Conservation (phyloP, 768 basidiomycete genomes). For the Pholiota microspora region DNA sequence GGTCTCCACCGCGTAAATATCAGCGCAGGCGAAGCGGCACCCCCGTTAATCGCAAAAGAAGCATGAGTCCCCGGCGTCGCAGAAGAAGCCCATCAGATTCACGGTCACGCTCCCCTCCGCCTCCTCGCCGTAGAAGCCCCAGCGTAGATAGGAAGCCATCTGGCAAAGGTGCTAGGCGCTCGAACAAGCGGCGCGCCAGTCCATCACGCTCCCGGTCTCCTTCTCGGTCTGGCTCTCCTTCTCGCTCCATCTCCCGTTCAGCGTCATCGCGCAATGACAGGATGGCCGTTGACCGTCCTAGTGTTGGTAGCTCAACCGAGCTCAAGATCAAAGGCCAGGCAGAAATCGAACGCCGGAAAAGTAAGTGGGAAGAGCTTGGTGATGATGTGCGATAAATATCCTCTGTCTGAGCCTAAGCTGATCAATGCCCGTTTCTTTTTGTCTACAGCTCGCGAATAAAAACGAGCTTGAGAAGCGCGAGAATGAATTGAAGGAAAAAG, state of each 20-base stretch:
- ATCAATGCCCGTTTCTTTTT: slow-evolving; percentile 10
- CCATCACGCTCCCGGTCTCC: slow-evolving; percentile 11
- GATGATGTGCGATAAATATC: slow-evolving; percentile 24
- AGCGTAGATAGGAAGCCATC: slow-evolving; percentile 15
- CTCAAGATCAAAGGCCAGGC: slow-evolving; percentile 78
- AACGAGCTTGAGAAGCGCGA: slow-evolving; percentile 66
- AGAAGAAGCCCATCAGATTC: slow-evolving; percentile 26
- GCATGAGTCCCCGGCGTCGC: slow-evolving; percentile 27
- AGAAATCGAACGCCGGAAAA: slow-evolving; percentile 50
- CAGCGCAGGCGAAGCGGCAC: slow-evolving; percentile 45
- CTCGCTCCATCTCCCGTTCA: slow-evolving; percentile 19
- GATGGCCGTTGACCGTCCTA: slow-evolving; percentile 35
- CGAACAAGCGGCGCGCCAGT: slow-evolving; percentile 28
- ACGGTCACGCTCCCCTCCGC: slow-evolving; percentile 29
- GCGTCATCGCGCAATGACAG: slow-evolving; percentile 17
- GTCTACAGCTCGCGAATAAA: slow-evolving; percentile 22
- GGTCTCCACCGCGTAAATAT: slow-evolving; percentile 39
- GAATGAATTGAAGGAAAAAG: slow-evolving; percentile 78
- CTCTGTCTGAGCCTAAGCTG: slow-evolving; percentile 8
- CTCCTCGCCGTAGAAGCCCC: slow-evolving; percentile 29
- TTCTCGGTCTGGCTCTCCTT: slow-evolving; percentile 3
- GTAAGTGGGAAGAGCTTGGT: slow-evolving; percentile 46
- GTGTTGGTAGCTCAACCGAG: slow-evolving; percentile 36
- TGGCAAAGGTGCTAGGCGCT: slow-evolving; percentile 11
- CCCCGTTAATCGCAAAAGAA: slow-evolving; percentile 27